Conservation (phyloP, 176 grass and related monocot genomes). For the Musa beccarii region DNA sequence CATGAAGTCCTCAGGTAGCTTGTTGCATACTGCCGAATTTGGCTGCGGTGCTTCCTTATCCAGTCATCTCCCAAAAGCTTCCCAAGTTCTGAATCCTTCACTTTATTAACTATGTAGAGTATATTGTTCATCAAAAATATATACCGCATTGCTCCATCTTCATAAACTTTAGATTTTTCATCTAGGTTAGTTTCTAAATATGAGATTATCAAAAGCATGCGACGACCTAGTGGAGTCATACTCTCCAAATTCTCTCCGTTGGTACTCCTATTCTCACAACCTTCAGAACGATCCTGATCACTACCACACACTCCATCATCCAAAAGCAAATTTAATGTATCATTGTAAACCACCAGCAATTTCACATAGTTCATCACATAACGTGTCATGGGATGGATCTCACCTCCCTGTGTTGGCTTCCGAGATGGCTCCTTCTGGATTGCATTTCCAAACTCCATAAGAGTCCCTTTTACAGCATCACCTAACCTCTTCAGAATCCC, state of each 20-base stretch:
- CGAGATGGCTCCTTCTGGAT: slow-evolving; percentile 71
- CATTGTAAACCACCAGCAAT: slow-evolving; percentile 70
- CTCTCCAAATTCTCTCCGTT: slow-evolving; percentile 46
- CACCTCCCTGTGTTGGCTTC: slow-evolving; percentile 62
- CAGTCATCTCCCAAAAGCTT: slow-evolving; percentile 85
- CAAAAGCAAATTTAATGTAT: slow-evolving; percentile 61
- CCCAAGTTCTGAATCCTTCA: slow-evolving; percentile 84
- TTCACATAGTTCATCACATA: slow-evolving; percentile 97
- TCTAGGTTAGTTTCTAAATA: slow-evolving; percentile 89
- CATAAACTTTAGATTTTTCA: slow-evolving; percentile 83
- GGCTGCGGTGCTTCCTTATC: slow-evolving; percentile 59
- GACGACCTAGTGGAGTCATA: slow-evolving; percentile 56
- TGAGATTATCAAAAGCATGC: slow-evolving; percentile 57
- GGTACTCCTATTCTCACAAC: slow-evolving; percentile 24
- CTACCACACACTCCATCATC: slow-evolving; percentile 26
- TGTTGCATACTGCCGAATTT: slow-evolving; percentile 76
- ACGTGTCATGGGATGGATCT: slow-evolving; percentile 89
- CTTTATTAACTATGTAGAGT: slow-evolving; percentile 74
- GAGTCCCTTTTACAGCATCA: slow-evolving; percentile 64
- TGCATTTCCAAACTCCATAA: slow-evolving; percentile 77
- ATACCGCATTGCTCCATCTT: slow-evolving; percentile 66
- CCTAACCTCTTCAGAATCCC: slow-evolving; percentile 69
- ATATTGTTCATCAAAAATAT: slow-evolving; percentile 99
- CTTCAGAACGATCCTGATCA: slow-evolving; percentile 21
- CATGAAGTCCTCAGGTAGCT: slow-evolving; percentile 82